A percentile compares a stretch with the other conserved stretches of the same genome.
These are phyloP conservation scores for Barbarea vulgaris DNA, from an alignment of 345 rosid species.

Conservation along the genomic window DNA sequence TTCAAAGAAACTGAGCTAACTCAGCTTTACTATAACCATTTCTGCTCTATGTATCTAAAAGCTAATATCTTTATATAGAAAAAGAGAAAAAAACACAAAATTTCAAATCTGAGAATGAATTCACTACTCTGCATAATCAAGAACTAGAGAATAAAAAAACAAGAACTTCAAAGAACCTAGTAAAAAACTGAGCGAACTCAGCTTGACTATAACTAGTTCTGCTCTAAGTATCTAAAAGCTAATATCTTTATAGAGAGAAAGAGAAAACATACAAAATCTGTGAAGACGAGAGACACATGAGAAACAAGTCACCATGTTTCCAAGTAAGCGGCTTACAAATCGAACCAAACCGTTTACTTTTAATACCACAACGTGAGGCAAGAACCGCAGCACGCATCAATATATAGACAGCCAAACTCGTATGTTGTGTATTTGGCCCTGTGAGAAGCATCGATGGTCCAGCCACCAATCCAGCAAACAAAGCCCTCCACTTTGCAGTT, in stretches of 20 bases:
- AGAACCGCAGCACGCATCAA: slow-evolving; percentile 93
- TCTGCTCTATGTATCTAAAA: not conserved
- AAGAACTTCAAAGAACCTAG: not conserved
- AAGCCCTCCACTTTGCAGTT: slow-evolving; percentile 88
- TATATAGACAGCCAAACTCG: slow-evolving; percentile 84
- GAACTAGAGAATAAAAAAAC: slow-evolving; percentile 3
- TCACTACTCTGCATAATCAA: no score
- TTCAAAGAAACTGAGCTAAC: no score
- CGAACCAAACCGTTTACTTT: slow-evolving; percentile 75
- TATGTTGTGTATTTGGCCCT: slow-evolving; percentile 78
- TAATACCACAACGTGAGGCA: slow-evolving; percentile 92
- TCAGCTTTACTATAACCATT: not conserved
- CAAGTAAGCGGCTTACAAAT: slow-evolving; percentile 95
- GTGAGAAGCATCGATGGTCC: slow-evolving; percentile 98
- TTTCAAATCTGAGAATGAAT: no score
- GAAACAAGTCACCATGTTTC: slow-evolving; percentile 94
- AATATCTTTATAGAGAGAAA: not conserved
- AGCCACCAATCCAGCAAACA: slow-evolving; percentile 83
- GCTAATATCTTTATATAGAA: not conserved
- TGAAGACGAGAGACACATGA: slow-evolving; percentile 94
- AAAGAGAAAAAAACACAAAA: slow-evolving; percentile 9
- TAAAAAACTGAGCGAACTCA: no score
- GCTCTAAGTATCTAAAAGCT: not conserved
- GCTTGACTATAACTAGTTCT: not conserved
- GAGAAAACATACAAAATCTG: slow-evolving; percentile 75